Conservation (phyloP, 2,329 filamentous ascomycete genomes). For the Alternaria hordeiaustralica region DNA sequence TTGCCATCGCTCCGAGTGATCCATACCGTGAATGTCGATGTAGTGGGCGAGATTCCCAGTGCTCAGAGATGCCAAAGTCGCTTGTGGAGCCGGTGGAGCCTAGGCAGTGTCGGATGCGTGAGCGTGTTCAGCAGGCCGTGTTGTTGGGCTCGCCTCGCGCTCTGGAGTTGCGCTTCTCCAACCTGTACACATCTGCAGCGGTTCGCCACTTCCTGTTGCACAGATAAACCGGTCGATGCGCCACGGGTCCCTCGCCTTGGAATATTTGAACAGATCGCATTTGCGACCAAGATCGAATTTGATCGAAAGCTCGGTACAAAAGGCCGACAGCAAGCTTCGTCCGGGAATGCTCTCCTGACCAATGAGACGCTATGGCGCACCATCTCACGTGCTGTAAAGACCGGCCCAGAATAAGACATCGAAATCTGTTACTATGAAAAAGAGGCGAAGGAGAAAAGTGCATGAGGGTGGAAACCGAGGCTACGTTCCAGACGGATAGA, state of each 20-base stretch:
- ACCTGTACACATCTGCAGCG: neutral
- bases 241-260: neutral
- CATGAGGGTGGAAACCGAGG: neutral
- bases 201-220: slow-evolving; percentile 3
- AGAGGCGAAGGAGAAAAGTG: neutral
- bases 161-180: neutral
- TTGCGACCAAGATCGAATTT: slow-evolving; percentile 6
- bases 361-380: slow-evolving; percentile 7
- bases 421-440: neutral
- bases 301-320: slow-evolving; percentile 13
- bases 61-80: neutral
- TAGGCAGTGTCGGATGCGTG: slow-evolving; percentile 5
- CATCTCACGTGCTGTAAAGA: slow-evolving; percentile 14
- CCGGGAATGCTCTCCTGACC: slow-evolving; percentile 12
- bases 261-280: slow-evolving; percentile 6
- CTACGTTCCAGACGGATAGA: neutral
- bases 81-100: slow-evolving; percentile 9
- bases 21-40: slow-evolving; percentile 17
- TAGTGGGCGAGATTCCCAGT: neutral
- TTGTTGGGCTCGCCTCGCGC: neutral
- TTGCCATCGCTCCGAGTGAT: slow-evolving; percentile 30
- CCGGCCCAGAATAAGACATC: neutral
- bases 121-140: slow-evolving; percentile 4
- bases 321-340: slow-evolving; percentile 11
- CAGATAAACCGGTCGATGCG: neutral